A percentile compares a stretch with the other conserved stretches of the same genome.
phyloP scores from a whole-genome alignment of 2,329 filamentous ascomycete species.

The Escovopsis weberi region DNA sequence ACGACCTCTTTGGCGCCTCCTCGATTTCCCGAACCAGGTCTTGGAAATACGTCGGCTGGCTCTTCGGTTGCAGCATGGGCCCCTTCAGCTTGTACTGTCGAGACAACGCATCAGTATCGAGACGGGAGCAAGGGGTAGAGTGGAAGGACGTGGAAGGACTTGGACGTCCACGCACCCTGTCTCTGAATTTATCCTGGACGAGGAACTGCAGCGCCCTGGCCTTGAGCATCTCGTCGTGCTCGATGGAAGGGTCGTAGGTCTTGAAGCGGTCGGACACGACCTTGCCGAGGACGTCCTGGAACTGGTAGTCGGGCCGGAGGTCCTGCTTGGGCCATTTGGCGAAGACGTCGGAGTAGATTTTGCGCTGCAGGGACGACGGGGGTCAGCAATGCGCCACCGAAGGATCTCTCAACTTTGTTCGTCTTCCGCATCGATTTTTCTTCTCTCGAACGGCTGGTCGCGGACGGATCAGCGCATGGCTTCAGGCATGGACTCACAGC shows the following conservation, averaged over 20 bases:
- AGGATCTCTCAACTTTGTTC: background rate
- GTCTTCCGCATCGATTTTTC: background rate
- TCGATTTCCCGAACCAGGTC: slow-evolving; percentile 49
- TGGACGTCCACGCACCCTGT: slow-evolving; percentile 27
- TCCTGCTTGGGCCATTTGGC: slow-evolving; percentile 49
- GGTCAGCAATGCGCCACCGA: background rate
- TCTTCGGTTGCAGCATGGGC: slow-evolving; percentile 39
- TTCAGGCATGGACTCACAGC: slow-evolving; percentile 12
- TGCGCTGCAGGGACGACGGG: slow-evolving; percentile 13
- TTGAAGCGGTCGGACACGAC: slow-evolving; percentile 21
- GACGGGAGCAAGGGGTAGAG: background rate
- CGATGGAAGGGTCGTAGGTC: slow-evolving; percentile 19
- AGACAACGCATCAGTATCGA: background rate
- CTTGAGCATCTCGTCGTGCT: slow-evolving; percentile 38
- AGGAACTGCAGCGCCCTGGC: slow-evolving; percentile 45
- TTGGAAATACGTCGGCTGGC: slow-evolving; percentile 49
- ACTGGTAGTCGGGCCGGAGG: slow-evolving; percentile 47
- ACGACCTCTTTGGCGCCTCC: slow-evolving; percentile 43
- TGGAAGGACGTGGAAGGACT: background rate
- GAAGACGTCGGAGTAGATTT: slow-evolving; percentile 23
- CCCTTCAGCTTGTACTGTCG: slow-evolving; percentile 27
- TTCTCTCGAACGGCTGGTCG: no score
- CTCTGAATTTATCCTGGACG: slow-evolving; percentile 43
- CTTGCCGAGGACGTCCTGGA: slow-evolving; percentile 39
- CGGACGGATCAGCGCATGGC: no score